Evolutionary conservation across 139 green algal genomes (phyloP), one percentile per base, ranked within the genome.

Genomic region (Auxenochlorella pyrenoidosa): DNA sequence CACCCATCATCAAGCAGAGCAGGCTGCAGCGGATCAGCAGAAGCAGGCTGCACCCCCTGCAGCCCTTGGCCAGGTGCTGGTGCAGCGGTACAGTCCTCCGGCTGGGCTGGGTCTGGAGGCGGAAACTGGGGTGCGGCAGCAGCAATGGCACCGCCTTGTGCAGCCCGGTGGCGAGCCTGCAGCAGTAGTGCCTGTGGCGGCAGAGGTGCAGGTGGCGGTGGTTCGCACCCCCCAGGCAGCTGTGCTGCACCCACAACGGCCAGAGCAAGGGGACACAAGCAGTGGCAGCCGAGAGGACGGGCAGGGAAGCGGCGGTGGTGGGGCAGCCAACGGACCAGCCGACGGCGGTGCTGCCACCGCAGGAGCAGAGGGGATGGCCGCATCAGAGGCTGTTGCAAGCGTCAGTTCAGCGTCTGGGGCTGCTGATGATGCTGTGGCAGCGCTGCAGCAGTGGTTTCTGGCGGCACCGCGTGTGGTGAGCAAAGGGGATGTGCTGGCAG

Each of bases 401-500:
- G 70, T 1, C 38, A 24, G 47, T 21, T 40, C 41, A 41, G 82
- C 68, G 18, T 47, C 32, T 1, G 32, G 18, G 5, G 54, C 40
- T 40, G 58, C 79, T 22, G 72, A 82, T 26, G 76, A 83, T 18
- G 73, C 79, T 15, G 87, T 82, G 60, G 75, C 63, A 32, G 86
- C 86, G 13, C 71, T 93, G 75, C 82, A 90, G 71, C 40, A 43
- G 16, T 87, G 89, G 82, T 89, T 94, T 32, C 60, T 77, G 34
- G 51, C 54, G 16, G 79, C 34, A 15, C 66, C 40, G 21, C 71
- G 89, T 26, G 41, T 90, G 36, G 58, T 94, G n/a, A n/a, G 54
- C 12, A 66, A 34, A 5, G 89, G 91, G 4, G 91, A 94, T 51
- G 71, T 94, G 59, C 80, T 94, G 75, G 87, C 79, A 13, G 87